phyloP scores from a whole-genome alignment of 371 early-diverging fungal species.

The Mortierella sp. region DNA sequence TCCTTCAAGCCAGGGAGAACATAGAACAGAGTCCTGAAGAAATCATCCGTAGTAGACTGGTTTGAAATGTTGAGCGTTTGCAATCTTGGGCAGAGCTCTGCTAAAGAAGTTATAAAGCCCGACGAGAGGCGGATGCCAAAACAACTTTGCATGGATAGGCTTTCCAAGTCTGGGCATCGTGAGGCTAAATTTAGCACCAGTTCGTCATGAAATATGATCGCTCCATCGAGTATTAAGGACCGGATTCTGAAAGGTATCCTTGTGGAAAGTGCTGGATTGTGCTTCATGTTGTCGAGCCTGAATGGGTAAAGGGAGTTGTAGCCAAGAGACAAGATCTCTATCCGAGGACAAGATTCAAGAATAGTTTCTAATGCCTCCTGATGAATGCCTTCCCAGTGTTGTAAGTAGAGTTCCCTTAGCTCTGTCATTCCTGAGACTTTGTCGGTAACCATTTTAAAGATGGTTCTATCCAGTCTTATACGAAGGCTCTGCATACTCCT shows the following conservation, averaged over 20 bases:
- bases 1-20: conserved; percentile 16
- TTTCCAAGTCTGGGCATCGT: conserved; percentile 28
- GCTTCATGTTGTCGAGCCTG: conserved; percentile 23
- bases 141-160: conserved; percentile 33
- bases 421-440: conserved; percentile 20
- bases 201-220: conserved; percentile 35
- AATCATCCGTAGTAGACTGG: conserved; percentile 28
- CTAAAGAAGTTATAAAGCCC: conserved; percentile 11
- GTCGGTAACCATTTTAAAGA: conserved; percentile 14
- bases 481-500: conserved; percentile 13
- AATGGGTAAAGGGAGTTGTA: conserved; percentile 41
- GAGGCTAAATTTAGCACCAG: conserved; percentile 30
- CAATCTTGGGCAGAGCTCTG: conserved; percentile 11
- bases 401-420: conserved; percentile 34
- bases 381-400: conserved; percentile 39
- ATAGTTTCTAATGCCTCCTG: conserved; percentile 24
- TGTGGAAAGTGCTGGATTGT: not conserved
- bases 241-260: conserved; percentile 20
- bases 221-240: conserved; percentile 24
- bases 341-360: conserved; percentile 21
- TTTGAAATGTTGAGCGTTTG: conserved; percentile 25
- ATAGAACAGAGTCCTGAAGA: conserved; percentile 20
- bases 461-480: conserved; percentile 25
- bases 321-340: conserved; percentile 30
- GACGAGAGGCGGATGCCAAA: conserved; percentile 35